Conservation (phyloP, 2,329 filamentous ascomycete species). For the Aureobasidium melanogenum region DNA sequence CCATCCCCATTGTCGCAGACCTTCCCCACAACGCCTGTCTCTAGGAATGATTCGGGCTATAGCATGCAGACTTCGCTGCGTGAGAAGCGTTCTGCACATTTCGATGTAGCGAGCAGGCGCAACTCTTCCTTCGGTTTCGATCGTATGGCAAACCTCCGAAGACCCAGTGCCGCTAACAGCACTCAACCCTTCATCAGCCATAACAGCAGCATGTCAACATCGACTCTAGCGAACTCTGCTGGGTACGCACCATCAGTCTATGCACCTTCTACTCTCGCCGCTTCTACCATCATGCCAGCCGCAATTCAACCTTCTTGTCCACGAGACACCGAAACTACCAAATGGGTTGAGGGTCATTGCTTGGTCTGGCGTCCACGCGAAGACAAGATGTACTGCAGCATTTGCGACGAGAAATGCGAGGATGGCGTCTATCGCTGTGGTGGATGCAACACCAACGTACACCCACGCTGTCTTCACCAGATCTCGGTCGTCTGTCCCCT, state of each 20-base stretch:
- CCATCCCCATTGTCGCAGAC: conserved; percentile 73
- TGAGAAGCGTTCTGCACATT: conserved; percentile 91
- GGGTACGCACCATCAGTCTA: conserved; percentile 73
- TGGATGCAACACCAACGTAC: conserved; percentile 49
- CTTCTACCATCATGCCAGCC: conserved; percentile 78
- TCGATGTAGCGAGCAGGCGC: conserved; percentile 62
- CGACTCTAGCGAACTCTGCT: conserved; percentile 45
- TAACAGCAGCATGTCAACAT: conserved; percentile 57
- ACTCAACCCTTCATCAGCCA: conserved; percentile 59
- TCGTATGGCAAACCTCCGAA: conserved; percentile 56
- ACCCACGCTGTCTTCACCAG: conserved; percentile 50
- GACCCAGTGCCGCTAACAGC: conserved; percentile 35
- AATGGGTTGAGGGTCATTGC: conserved; percentile 81
- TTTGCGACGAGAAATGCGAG: conserved; percentile 66
- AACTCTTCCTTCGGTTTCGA: conserved; percentile 86
- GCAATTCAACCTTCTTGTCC: conserved; percentile 62
- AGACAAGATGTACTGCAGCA: conserved; percentile 52
- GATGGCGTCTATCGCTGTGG: conserved; percentile 69
- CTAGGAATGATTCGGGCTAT: conserved; percentile 84
- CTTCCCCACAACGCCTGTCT: conserved; percentile 74
- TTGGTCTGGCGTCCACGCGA: conserved; percentile 58
- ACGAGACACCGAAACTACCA: conserved; percentile 65
- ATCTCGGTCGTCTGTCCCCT: conserved; percentile 58
- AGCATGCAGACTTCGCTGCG: conserved; percentile 75
- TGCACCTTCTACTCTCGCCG: conserved; percentile 75